These are phyloP conservation scores for Aspergillus novofumigatus DNA, from an alignment of 2,329 filamentous ascomycete genomes.

Conservation along the genomic window DNA sequence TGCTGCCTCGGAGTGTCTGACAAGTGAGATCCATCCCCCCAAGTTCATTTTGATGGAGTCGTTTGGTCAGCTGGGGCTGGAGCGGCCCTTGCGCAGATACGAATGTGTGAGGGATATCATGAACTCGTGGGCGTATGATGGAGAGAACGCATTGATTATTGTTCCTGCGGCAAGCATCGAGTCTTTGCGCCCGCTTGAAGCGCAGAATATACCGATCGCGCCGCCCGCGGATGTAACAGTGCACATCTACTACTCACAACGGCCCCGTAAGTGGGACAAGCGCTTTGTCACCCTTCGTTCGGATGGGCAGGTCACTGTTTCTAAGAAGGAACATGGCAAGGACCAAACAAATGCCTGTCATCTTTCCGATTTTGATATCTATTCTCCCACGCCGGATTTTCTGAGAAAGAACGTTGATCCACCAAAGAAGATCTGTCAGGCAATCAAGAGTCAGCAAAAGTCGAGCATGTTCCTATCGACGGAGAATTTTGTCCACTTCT, in stretches of 20 bases:
- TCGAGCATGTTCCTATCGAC: slow-evolving; percentile 75
- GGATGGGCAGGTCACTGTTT: slow-evolving; percentile 66
- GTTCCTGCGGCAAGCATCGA: slow-evolving; percentile 55
- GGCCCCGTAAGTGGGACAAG: slow-evolving; percentile 83
- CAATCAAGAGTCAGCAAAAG: slow-evolving; percentile 89
- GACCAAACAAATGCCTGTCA: slow-evolving; percentile 71
- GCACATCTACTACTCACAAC: slow-evolving; percentile 74
- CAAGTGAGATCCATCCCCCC: slow-evolving; percentile 59
- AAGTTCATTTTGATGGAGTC: slow-evolving; percentile 72
- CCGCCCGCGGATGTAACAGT: slow-evolving; percentile 65
- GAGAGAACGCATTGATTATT: slow-evolving; percentile 69
- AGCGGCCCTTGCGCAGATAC: slow-evolving; percentile 78
- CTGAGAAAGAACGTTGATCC: slow-evolving; percentile 69
- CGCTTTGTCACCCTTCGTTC: slow-evolving; percentile 68
- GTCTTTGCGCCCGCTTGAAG: slow-evolving; percentile 50
- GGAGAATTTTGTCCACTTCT: slow-evolving; percentile 88
- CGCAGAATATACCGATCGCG: slow-evolving; percentile 58
- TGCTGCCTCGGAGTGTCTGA: slow-evolving; percentile 60
- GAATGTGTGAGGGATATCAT: slow-evolving; percentile 82
- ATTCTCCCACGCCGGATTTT: slow-evolving; percentile 67
- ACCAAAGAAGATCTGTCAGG: slow-evolving; percentile 80
- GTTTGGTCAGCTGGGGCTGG: slow-evolving; percentile 70
- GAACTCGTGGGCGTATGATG: slow-evolving; percentile 87
- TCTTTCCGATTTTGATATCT: slow-evolving; percentile 88
- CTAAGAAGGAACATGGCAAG: slow-evolving; percentile 69